These are phyloP conservation scores for Phaeosphaeria sp. DNA, from an alignment of 2,329 filamentous ascomycete species.

Conservation along the genomic window DNA sequence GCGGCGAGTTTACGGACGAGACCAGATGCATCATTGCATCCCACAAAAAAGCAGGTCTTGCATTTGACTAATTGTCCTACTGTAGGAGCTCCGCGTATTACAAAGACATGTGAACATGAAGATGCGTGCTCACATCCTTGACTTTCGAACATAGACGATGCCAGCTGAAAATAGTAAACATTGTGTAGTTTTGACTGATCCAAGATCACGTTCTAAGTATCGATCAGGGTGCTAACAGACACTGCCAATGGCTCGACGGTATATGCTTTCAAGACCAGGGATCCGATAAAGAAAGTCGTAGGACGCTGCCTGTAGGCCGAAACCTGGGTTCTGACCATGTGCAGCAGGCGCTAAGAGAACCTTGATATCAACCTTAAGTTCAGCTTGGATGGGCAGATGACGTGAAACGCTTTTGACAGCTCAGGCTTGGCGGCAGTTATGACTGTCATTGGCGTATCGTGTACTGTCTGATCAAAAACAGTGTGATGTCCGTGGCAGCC, in stretches of 20 bases:
- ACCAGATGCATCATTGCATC: background rate
- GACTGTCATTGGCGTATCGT: background rate
- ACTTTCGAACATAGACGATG: background rate
- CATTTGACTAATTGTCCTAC: background rate
- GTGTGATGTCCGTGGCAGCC: conserved; percentile 3
- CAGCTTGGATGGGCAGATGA: conserved; percentile 1
- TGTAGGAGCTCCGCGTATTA: background rate
- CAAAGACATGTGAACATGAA: background rate
- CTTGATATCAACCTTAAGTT: conserved; percentile 24
- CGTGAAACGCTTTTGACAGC: background rate
- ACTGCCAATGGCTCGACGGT: background rate
- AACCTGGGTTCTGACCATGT: background rate
- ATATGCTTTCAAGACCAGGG: background rate
- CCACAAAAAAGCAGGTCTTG: background rate
- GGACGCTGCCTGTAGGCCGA: background rate
- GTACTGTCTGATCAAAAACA: background rate
- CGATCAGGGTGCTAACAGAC: background rate
- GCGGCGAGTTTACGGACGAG: background rate
- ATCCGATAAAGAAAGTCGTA: background rate
- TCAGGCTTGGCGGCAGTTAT: conserved; percentile 1
- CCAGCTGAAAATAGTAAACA: background rate
- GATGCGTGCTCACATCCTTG: background rate
- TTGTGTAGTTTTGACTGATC: background rate
- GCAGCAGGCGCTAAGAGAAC: conserved; percentile 12
- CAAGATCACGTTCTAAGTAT: background rate